Base-by-base conservation (phyloP, 2,329 filamentous ascomycete genomes). In the Aspergillus transmontanensis region DNA sequence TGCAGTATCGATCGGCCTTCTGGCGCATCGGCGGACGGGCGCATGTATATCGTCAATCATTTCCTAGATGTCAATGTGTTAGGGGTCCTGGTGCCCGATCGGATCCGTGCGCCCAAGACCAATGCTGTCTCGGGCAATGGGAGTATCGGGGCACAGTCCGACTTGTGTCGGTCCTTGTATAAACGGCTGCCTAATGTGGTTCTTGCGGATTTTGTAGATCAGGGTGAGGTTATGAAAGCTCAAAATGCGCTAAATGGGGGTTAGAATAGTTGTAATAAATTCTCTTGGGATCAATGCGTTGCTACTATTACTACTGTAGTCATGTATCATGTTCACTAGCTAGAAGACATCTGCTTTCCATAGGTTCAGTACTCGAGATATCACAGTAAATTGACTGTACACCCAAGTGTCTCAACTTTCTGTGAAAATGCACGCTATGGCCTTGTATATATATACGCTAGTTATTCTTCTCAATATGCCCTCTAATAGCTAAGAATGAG, bases 11-110 rank as follows among this genome's bases (percentile, higher is more conserved):
- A 83, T 66, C 77, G 81, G 4, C 81, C 81, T 3, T 53, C 75
- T 6, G 75, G 74, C n/a, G 75, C 73, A 28, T 75, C 71, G 16
- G 66, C 76, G 6, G 70, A 74, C 5, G 79, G 77, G 14, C 74
- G 79, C 5, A 82, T 84, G 80, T 80, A 80, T 60, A 75, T 83
- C 41, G 75, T 83, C 63, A 84, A 84, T 62, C 82, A 84, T 68
- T 83, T 82, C 65, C 70, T 83, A 3, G 79, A 83, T 64, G 67
- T 77, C 11, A 74, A 81, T 57, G 67, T 82, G 34, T 60, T 79
- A 0, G 80, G 80, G 7, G 72, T 81, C 16, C 68, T 76, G 41
- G 68, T 82, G n/a, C 82, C 82, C 6, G 79, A 82, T 59, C 73
- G 79, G 19, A 65, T 70, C 5, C 73, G 69, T 16, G 79, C 80